Conservation (phyloP, 2,329 filamentous ascomycete species). For the Talaromyces sp. region DNA sequence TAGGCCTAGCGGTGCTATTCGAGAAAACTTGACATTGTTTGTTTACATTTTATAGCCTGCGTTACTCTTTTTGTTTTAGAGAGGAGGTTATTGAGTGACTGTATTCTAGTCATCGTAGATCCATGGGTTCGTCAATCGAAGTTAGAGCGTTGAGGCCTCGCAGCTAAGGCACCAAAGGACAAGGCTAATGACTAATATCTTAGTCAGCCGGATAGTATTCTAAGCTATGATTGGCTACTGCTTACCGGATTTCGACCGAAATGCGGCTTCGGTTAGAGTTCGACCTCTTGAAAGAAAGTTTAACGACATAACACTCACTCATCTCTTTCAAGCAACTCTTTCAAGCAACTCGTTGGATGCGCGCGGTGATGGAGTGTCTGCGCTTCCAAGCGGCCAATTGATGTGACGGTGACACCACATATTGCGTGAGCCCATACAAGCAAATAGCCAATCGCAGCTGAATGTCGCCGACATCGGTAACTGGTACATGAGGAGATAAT, state of each 20-base stretch:
- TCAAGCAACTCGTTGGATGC: background rate
- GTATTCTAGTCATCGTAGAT: background rate
- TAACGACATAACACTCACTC: background rate
- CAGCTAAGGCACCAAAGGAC: background rate
- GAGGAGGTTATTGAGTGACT: too few species aligned
- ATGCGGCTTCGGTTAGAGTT: background rate
- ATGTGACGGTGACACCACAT: background rate
- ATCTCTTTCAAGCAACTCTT: background rate
- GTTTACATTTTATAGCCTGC: background rate
- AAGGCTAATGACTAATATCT: background rate
- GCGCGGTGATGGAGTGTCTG: background rate
- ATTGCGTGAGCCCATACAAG: background rate
- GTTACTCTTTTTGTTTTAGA: too few species aligned
- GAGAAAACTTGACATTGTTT: background rate
- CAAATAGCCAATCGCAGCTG: background rate
- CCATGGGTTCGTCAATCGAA: background rate
- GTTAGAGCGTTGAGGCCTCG: background rate
- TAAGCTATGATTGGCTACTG: background rate
- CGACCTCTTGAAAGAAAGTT: background rate
- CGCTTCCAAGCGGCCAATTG: background rate
- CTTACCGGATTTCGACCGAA: background rate
- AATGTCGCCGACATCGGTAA: constrained; percentile 11
- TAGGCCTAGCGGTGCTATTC: background rate
- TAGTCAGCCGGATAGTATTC: background rate
- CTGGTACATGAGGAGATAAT: background rate